Evolutionary conservation across 2,329 filamentous ascomycete species (phyloP), one percentile per base, ranked within the genome.

Genomic region (Geosmithia putterillii): DNA sequence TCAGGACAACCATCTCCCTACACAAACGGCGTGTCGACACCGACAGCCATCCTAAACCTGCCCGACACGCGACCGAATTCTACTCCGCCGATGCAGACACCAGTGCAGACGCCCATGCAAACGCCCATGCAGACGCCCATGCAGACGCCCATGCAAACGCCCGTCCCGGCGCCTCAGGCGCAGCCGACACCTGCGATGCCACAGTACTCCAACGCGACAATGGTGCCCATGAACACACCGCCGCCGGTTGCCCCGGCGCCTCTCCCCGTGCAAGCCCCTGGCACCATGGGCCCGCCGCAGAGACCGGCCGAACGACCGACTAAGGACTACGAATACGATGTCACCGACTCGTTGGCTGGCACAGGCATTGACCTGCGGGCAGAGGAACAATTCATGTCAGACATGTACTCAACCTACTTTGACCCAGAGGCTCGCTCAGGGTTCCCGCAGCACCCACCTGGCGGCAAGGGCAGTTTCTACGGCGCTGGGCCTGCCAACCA

Each of bases 351-450:
- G 42, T 64, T 95, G 44, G 81, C 82, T 17, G 86, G 84, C 17
- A 90, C 87, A 15, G 88, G 87, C 41, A 87, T 95, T 49, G 86
- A 95, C 65, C 64, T 95, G 40, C 80, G 83, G 46, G 87, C 87
- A 50, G 89, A 95, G 60, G 86, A 94, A 55, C 85, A 88, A 52
- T 85, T 79, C 50, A 71, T 92, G 59, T 81, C 86, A 38, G 79
- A 78, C 46, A 69, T 79, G 45, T 82, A 79, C 55, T 73, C 76
- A 38, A 70, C 60, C 28, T 55, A 70, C 8, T 70, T 67, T 46
- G 65, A 68, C 44, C 54, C 58, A 44, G 67, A 78, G 51, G 62
- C 70, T 42, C 62, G 71, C 54, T 67, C 71, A 40, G 66, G 80
- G 14, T 63, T 76, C 19, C 52, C 60, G 17, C 57, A 62, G 6